Evolutionary conservation across 2,329 filamentous ascomycete genomes (phyloP).

Genomic region (Periconia digitata): DNA sequence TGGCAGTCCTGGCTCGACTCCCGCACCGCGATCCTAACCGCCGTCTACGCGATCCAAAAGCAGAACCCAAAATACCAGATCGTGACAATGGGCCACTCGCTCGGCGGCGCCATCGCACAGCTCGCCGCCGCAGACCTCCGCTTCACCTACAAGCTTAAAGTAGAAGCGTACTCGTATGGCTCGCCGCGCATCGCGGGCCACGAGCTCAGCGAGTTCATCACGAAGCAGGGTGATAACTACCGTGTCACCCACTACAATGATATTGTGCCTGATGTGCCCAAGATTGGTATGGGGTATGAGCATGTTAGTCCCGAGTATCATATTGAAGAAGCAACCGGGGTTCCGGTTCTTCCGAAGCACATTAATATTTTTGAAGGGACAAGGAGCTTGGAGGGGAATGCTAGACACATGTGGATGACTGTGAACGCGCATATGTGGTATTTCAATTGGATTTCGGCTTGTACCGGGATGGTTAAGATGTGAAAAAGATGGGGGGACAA

Average conservation of each 20-base stretch:
- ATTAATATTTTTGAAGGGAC: slow-evolving; percentile 25
- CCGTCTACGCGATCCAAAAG: slow-evolving; percentile 47
- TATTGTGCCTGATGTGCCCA: slow-evolving; percentile 67
- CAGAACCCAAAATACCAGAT: slow-evolving; percentile 57
- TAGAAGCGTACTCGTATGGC: slow-evolving; percentile 61
- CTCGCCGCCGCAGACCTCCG: slow-evolving; percentile 58
- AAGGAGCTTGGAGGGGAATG: slow-evolving; percentile 32
- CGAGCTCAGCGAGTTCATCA: slow-evolving; percentile 59
- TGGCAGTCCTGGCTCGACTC: slow-evolving; percentile 60
- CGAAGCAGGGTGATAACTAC: slow-evolving; percentile 58
- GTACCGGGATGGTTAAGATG: no score
- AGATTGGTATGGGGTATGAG: slow-evolving; percentile 61
- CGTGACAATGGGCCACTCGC: slow-evolving; percentile 67
- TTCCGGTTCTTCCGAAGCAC: slow-evolving; percentile 21
- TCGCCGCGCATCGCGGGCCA: slow-evolving; percentile 67
- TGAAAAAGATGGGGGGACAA: no score
- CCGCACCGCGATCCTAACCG: slow-evolving; percentile 42
- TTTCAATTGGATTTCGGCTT: slow-evolving; percentile 30
- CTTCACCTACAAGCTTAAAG: slow-evolving; percentile 21
- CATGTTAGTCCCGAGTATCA: slow-evolving; percentile 72
- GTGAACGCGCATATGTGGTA: slow-evolving; percentile 41
- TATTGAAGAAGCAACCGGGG: slow-evolving; percentile 27
- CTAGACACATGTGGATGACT: slow-evolving; percentile 29
- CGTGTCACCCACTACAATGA: slow-evolving; percentile 70
- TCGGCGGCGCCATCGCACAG: slow-evolving; percentile 67